Base-by-base conservation (phyloP, 139 green algal genomes). In the Coccomyxa sp. region DNA sequence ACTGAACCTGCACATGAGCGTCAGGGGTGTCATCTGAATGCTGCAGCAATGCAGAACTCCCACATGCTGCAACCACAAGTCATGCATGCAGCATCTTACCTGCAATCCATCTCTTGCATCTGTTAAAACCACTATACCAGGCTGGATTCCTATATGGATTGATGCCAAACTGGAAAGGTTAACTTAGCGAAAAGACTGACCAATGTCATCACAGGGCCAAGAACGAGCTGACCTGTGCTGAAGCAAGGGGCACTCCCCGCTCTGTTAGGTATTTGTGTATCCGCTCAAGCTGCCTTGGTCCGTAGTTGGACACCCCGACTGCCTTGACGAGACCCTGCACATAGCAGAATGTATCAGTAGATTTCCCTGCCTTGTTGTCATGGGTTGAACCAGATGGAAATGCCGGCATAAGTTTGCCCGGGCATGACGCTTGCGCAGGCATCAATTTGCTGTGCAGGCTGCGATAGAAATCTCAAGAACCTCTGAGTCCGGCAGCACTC, bases 171-270 rank as follows among this genome's bases (percentile, higher is more conserved):
- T 64, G 22, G 50, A 22, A 18, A 64, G 50, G 18, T 64, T 64
- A 22, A 18, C 2, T 2, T 3, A 22, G 18, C 2, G 10, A 58
- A 18, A 64, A 22, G 18, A 18, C 22, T 64, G 50, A 31, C 50
- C 50, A 18, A 64, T 64, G 50, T 64, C 18, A 12, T 4, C 27
- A 31, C 50, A 64, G 5, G n/a, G n/a, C n/a, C 50, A 64, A 31
- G 50, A 12, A 7, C 27, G 50, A n/a, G 22, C 55, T 22, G 68
- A 91, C 88, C 84, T 98, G 95, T 33, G 88, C 89, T 31, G 90
- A 92, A 1, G 89, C 92, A 41, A 99, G 87, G 7, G 91, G 93
- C 33, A 99, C 91, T 5, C 88, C 94, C 1, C 90, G 54, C 68
- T 86, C 81, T 0, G 73, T 74, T 39, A 98, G 88, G 50, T 94